A percentile compares a stretch with the other conserved stretches of the same genome.
These are phyloP conservation scores for Ascosphaera apis DNA, from an alignment of 2,329 filamentous ascomycete genomes.

Conservation along the genomic window DNA sequence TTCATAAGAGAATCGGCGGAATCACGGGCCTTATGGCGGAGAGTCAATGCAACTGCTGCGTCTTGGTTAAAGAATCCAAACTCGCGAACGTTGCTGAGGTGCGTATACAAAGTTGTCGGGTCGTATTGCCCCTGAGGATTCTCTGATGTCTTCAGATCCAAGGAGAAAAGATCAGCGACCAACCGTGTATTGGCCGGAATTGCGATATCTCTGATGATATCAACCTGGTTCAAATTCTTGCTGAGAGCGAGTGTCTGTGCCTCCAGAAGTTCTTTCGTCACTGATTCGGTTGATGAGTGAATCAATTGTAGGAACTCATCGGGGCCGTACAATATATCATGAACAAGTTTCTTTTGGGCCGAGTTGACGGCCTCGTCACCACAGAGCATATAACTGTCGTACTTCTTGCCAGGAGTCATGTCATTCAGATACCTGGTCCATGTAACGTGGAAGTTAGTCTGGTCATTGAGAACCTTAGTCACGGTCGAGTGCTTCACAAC, in stretches of 20 bases:
- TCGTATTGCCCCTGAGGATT: conserved; percentile 17
- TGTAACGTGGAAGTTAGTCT: conserved; percentile 8
- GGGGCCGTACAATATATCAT: conserved; percentile 7
- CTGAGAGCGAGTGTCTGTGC: conserved; percentile 7
- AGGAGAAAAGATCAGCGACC: conserved; percentile 9
- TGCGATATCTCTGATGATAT: conserved; percentile 9
- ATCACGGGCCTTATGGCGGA: conserved; percentile 21
- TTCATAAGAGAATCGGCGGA: conserved; percentile 16
- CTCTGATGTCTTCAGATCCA: conserved; percentile 10
- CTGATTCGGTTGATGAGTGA: conserved; percentile 4
- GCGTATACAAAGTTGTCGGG: conserved; percentile 30
- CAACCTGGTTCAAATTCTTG: conserved; percentile 8
- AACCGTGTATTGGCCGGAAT: conserved; percentile 10
- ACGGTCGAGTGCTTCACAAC: conserved; percentile 7
- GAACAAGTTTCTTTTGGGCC: conserved; percentile 7
- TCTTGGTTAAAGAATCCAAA: conserved; percentile 28
- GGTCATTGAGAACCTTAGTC: conserved; percentile 7
- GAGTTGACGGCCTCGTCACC: conserved; percentile 6
- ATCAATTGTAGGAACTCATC: conserved; percentile 7
- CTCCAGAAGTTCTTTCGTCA: conserved; percentile 8
- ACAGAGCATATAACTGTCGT: conserved; percentile 7
- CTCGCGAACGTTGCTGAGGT: conserved; percentile 22
- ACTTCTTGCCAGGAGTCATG: conserved; percentile 7
- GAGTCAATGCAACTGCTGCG: conserved; percentile 24
- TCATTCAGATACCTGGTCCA: conserved; percentile 8